These are phyloP conservation scores for Prunus armeniaca DNA, from an alignment of 306 rosid genomes.

Conservation along the genomic window DNA sequence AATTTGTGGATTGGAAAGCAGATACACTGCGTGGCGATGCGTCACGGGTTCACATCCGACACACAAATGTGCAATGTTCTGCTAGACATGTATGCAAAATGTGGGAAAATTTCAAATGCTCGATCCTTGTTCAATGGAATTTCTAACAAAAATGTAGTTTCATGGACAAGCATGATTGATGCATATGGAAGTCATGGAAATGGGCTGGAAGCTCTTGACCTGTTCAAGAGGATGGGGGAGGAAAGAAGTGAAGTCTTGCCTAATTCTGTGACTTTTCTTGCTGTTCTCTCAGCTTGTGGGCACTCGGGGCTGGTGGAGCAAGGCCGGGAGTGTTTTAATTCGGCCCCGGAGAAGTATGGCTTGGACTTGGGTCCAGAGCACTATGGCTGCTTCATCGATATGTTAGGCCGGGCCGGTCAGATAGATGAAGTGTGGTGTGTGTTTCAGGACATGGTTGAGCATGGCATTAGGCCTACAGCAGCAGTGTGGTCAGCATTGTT, in stretches of 20 bases:
- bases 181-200: slow-evolving; percentile 50
- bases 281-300: slow-evolving; percentile 40
- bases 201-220: slow-evolving; percentile 43
- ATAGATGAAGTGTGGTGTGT: slow-evolving; percentile 51
- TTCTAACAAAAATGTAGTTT: slow-evolving; percentile 44
- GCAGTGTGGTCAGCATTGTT: slow-evolving; percentile 56
- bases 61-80: slow-evolving; percentile 49
- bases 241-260: slow-evolving; percentile 44
- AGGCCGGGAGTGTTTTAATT: slow-evolving; percentile 45
- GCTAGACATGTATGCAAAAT: slow-evolving; percentile 61
- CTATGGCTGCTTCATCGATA: slow-evolving; percentile 54
- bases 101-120: slow-evolving; percentile 44
- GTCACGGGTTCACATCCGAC: slow-evolving; percentile 42
- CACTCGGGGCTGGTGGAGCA: slow-evolving; percentile 57
- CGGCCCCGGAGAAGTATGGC: slow-evolving; percentile 41
- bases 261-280: slow-evolving; percentile 50
- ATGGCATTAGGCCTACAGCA: slow-evolving; percentile 34
- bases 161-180: slow-evolving; percentile 60
- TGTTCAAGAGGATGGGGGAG: slow-evolving; percentile 36
- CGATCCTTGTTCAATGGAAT: slow-evolving; percentile 33
- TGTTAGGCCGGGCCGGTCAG: slow-evolving; percentile 54
- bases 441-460: slow-evolving; percentile 32
- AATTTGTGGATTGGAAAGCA: slow-evolving; percentile 57
- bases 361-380: slow-evolving; percentile 52
- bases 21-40: slow-evolving; percentile 55